Evolutionary conservation across 2,329 filamentous ascomycete species (phyloP), one percentile per base, ranked within the genome.

Genomic region (Berkeleyomyces basicola): DNA sequence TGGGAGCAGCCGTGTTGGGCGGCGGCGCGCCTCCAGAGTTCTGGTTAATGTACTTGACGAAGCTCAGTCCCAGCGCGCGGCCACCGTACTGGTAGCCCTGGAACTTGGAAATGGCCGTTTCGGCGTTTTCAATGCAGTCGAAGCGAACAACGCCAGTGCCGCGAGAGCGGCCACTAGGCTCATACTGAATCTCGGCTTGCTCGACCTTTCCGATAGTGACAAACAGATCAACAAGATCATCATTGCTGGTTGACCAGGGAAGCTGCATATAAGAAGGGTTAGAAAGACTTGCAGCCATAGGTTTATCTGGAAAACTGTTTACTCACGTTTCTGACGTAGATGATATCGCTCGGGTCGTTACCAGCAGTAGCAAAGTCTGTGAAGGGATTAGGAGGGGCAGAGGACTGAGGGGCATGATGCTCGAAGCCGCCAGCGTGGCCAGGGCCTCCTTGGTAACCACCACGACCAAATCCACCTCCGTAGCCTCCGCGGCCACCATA

Each of bases 181-280:
- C 93, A 71, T 99, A 97, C 75, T 99, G 93, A 63, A 99, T 97
- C 76, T 99, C 93, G n/a, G 93, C 93, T 70, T 93, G 90, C 70
- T 96, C 90, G 65, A 99, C 93, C 74, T 96, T 96, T 67, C 93
- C 93, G 70, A 99, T 99, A 9, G 93, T 99, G 16, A 88, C 91
- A 78, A 99, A 99, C 23, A 99, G 81, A 72, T 99, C 93, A 63
- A 97, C 84, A 36, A 99, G 79, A 73, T 99, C 93, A 66, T 99
- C 93, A 71, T 99, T 97, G 78, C 91, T 96, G 14, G 93, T 99
- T 37, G 93, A 97, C 93, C 93, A 99, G 10, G 93, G 93, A 66
- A 99, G 83, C 91, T 96, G 69, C 49, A 57, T 59, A 43, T 14
- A 70, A 66, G 70, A 70, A 66, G 70, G 61, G 2, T 70, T 63